A percentile compares a stretch with the other conserved stretches of the same genome.
phyloP scores from a whole-genome alignment of 805 yeast species.

The Pichia manshurica region DNA sequence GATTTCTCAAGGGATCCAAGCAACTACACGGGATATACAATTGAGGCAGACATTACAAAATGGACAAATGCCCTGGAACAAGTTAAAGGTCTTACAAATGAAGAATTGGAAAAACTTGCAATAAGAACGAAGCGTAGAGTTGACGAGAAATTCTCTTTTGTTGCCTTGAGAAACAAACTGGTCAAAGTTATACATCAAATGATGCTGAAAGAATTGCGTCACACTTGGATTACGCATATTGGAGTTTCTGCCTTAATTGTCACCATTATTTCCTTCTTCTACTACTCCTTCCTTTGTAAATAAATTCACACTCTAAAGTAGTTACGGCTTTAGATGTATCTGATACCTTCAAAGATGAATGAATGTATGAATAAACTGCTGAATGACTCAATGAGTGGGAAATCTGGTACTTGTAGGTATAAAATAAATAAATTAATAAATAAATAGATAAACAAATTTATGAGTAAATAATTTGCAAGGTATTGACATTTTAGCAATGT shows the following conservation, averaged over 20 bases:
- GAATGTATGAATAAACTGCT: background rate
- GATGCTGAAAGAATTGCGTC: background rate
- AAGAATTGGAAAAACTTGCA: constrained; percentile 11
- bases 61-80: constrained; percentile 52
- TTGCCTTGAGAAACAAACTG: constrained; percentile 34
- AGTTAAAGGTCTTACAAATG: constrained; percentile 25
- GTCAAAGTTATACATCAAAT: constrained; percentile 15
- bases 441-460: too few species aligned
- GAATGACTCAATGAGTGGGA: too few species aligned
- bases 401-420: background rate
- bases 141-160: constrained; percentile 37
- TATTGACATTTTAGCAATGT: too few species aligned
- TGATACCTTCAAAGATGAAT: background rate
- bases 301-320: too few species aligned
- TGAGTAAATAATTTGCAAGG: too few species aligned
- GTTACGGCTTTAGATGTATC: too few species aligned
- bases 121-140: constrained; percentile 32
- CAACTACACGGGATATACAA: constrained; percentile 54
- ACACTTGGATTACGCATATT: background rate
- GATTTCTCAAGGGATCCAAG: constrained; percentile 22
- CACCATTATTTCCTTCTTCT: background rate
- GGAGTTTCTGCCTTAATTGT: background rate
- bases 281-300: background rate
- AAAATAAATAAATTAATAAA: background rate
- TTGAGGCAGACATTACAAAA: constrained; percentile 38